Evolutionary conservation across 2,329 filamentous ascomycete genomes (phyloP), one percentile per base, ranked within the genome.

Genomic region (Chaetomium globosum): DNA sequence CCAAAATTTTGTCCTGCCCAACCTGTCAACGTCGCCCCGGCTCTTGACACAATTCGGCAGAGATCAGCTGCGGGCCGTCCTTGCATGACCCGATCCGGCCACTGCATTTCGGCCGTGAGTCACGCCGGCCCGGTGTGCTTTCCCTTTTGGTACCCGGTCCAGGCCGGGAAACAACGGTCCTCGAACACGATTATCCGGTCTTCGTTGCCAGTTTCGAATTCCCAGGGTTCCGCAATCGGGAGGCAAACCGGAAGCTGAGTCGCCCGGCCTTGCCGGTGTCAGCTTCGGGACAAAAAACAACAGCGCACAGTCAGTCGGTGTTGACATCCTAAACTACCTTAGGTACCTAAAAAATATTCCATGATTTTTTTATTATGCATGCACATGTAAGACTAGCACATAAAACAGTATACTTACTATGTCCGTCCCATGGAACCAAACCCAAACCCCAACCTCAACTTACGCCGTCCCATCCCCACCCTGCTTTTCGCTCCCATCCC

Each of bases 51-150:
- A 16, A 43, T 16, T 51, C 48, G 48, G 48, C 4, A 3, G 10
- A 23, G 48, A 26, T 28, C 48, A 16, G 23, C 23, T 28, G 21
- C 26, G 43, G 39, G 36, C n/a, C 19, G 28, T 51, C 9, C 51
- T 31, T 48, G 46, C 46, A 48, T 48, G 19, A 23, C 46, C 21
- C 46, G 51, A 16, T n/a, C 9, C 52, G 60, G 52, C 43, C 39
- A 43, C 16, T 13, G 46, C 28, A 13, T 3, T 23, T 52, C 56
- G 49, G 62, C 56, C 57, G 57, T 64, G 62, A 64, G 56, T 64
- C 62, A 64, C 57, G 61, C 54, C 60, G 21, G 28, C n/a, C 46
- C 46, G 4, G 46, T 48, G n/a, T n/a, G 8, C 21, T 48, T 48
- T 48, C 46, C 46, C 49, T 52, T 52, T 53, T 30, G 51, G 23